Conservation (phyloP, 768 basidiomycete species). For the Auriculariales sp. region DNA sequence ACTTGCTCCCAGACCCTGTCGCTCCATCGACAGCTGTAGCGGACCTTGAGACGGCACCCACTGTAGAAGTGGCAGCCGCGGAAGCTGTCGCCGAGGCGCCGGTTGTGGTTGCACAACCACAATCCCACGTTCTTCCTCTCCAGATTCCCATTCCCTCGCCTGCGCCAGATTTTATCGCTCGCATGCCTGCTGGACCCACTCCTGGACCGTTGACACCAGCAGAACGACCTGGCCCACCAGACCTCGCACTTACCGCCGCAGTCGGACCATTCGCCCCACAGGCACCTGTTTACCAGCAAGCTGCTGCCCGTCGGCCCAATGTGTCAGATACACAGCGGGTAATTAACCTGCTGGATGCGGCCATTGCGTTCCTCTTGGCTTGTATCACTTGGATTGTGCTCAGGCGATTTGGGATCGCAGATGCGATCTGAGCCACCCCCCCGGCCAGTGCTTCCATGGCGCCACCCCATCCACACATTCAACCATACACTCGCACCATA, state of each 20-base stretch:
- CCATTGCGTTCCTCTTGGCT: too few relatives aligned
- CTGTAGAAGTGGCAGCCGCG: neutral
- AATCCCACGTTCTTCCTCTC: neutral
- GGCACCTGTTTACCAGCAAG: too few relatives aligned
- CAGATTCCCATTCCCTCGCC: neutral
- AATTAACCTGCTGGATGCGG: too few relatives aligned
- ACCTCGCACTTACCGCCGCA: neutral
- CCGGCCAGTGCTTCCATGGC: too few relatives aligned
- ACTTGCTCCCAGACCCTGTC: conserved; percentile 55
- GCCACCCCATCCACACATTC: too few relatives aligned
- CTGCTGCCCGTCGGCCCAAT: too few relatives aligned
- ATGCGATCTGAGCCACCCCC: too few relatives aligned
- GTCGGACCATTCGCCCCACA: neutral
- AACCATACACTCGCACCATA: too few relatives aligned
- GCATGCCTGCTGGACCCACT: neutral
- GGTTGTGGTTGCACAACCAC: neutral
- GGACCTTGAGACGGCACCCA: neutral
- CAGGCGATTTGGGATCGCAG: too few relatives aligned
- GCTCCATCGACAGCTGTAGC: too few relatives aligned
- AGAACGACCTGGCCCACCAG: neutral
- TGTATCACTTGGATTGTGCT: too few relatives aligned
- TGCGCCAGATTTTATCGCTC: neutral
- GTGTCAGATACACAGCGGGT: too few relatives aligned
- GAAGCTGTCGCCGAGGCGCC: neutral
- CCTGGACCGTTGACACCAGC: neutral